Evolutionary conservation across 169 alveolate genomes (phyloP), one percentile per base, ranked within the genome.

Genomic region (Amoebophrya sp.): DNA sequence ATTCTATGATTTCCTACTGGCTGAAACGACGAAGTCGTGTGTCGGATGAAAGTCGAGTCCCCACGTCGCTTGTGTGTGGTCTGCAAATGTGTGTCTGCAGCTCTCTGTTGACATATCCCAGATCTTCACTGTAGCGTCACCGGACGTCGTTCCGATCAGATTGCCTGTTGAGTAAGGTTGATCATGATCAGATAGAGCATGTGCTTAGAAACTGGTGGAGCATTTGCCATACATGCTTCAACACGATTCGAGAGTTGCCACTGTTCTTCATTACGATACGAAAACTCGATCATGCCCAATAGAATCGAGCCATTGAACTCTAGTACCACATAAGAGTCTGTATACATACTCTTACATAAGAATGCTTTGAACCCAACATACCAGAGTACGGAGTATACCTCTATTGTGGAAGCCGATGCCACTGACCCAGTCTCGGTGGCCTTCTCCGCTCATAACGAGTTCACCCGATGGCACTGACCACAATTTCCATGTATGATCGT

Each of bases 401-500:
- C 93, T 95, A 3, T 98, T 99, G 93, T 96, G 98, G 93, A 98
- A 97, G 41, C 96, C 93, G 54, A 97, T 94, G 53, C 98, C 98
- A 47, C 98, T 95, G 33, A 98, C 97, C 98, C 98, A 98, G 94
- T 96, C 98, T 95, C 92, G 91, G 94, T 97, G 99, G 0, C 98
- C 99, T 93, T 93, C 95, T 18, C 97, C 98, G 89, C 96, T 95
- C 97, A 98, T 96, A 55, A 97, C 97, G 40, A 98, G 93, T 91
- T 98, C 98, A 34, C 98, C 98, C 89, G 89, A 76, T 2, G 99
- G 98, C 78, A 98, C 90, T 41, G 97, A 95, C 98, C 98, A 98
- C 89, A 97, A 95, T 95, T 97, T 97, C 99, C 99, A 98, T 26
- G 98, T 97, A 89, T 97, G 95, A 94, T 98, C 99, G 94, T 98